A percentile compares a stretch with the other conserved stretches of the same genome.
These are phyloP conservation scores for Fraxinus albicans DNA, from an alignment of 305 asterid genomes.

Conservation along the genomic window DNA sequence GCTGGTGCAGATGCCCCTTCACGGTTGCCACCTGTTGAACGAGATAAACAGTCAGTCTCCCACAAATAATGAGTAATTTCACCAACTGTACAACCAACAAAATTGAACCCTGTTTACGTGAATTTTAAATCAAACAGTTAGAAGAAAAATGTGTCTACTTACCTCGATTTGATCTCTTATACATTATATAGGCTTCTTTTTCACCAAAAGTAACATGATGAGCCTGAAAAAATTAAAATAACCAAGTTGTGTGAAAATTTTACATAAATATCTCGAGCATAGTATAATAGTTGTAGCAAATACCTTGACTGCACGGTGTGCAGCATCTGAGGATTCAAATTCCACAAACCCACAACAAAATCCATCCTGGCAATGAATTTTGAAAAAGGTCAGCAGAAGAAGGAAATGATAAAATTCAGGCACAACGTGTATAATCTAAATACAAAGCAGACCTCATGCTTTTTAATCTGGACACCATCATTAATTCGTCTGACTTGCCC, in stretches of 20 bases:
- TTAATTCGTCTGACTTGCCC: slow-evolving; percentile 39
- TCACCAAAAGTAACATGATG: slow-evolving; percentile 42
- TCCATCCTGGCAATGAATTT: slow-evolving; percentile 47
- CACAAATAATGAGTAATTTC: not conserved
- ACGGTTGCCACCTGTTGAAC: slow-evolving; percentile 29
- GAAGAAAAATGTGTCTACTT: not conserved
- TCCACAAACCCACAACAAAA: slow-evolving; percentile 64
- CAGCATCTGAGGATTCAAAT: slow-evolving; percentile 50
- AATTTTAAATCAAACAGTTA: not conserved
- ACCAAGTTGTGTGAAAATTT: not conserved
- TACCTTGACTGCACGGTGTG: slow-evolving; percentile 61
- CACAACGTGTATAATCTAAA: not conserved
- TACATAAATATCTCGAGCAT: not conserved
- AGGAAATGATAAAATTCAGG: not conserved
- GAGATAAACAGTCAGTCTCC: not conserved
- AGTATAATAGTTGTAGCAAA: not conserved
- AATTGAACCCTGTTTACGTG: not conserved
- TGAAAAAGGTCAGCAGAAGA: slow-evolving; percentile 11
- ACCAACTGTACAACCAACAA: not conserved
- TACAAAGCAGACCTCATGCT: slow-evolving; percentile 38
- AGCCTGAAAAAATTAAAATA: slow-evolving; percentile 32
- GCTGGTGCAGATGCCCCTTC: slow-evolving; percentile 28
- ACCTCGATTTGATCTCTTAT: slow-evolving; percentile 43
- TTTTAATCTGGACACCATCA: slow-evolving; percentile 43
- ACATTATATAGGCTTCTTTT: slow-evolving; percentile 36